Conservation (phyloP, 345 rosid species). For the Nasturtium officinale region DNA sequence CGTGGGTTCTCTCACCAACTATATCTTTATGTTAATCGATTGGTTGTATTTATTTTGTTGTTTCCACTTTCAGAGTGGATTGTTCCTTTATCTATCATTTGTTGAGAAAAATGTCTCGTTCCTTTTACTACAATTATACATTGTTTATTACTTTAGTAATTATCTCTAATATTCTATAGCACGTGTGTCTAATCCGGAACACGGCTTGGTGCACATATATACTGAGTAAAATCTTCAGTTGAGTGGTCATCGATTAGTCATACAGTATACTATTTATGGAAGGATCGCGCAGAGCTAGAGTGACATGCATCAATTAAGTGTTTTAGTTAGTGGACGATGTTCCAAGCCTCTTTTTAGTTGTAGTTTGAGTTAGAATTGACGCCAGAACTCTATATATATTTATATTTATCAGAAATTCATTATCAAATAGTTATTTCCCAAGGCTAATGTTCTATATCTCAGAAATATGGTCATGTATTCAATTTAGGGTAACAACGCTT, state of each 20-base stretch:
- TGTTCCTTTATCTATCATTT: too few species aligned
- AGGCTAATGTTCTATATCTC: too few species aligned
- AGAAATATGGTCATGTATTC: too few species aligned
- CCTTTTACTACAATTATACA: background rate
- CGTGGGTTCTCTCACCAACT: slow-evolving; percentile 7
- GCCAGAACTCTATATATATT: background rate
- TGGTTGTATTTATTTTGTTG: too few species aligned
- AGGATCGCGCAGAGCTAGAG: background rate
- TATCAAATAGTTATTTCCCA: too few species aligned
- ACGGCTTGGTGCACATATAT: background rate
- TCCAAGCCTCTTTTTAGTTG: background rate
- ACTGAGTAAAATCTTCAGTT: too few species aligned
- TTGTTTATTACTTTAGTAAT: background rate
- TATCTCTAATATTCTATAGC: background rate
- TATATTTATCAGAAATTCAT: too few species aligned
- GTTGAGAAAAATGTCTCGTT: background rate
- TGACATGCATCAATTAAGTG: background rate
- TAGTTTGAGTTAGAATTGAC: background rate
- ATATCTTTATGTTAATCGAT: too few species aligned
- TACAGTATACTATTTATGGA: background rate
- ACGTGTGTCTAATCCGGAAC: background rate
- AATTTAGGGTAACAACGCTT: too few species aligned
- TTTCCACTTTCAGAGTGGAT: too few species aligned
- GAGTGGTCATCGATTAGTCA: too few species aligned
- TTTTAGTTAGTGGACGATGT: background rate